Evolutionary conservation across 306 rosid species (phyloP), one percentile per base, ranked within the genome.

Genomic region (Cicer arietinum): DNA sequence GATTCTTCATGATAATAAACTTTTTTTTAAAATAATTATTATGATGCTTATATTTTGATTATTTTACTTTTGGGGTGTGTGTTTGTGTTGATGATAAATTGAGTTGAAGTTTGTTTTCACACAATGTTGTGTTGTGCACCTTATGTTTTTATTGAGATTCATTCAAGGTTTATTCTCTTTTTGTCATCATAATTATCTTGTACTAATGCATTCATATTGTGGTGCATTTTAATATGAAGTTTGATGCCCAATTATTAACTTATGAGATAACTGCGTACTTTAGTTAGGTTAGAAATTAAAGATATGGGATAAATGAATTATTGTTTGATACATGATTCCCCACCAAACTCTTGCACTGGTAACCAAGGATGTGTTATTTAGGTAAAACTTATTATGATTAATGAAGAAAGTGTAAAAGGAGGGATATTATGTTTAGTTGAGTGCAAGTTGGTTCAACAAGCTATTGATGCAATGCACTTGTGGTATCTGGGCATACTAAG

Each of bases 361-460:
- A 67, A 46, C 65, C 65, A 58, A 60, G 47, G 77, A 30, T 66
- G 45, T 70, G 58, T 44, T 58, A 58, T 59, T 66, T 74, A 37
- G 72, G 57, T 52, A 30, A 69, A 76, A 72, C 61, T 71, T 83
- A 65, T 70, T 44, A 58, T 67, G 54, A 60, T 45, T 46, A 48
- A 18, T 44, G 54, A 67, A 59, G 66, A 60, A 64, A 61, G 74
- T 61, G 12, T 50, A 64, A 7, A 68, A 37, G 67, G 61, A 42
- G 39, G 78, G 77, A 46, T 67, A 7, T 56, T 77, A 56, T 53
- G 72, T 64, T 77, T 63, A 43, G 44, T 77, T 72, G 50, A 42
- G 67, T 51, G 69, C 61, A 77, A 57, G 45, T 70, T 77, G 66
- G 74, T 73, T 69, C 65, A 65, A 59, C 67, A 80, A 71, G 80